Evolutionary conservation across 768 basidiomycete species (phyloP), one percentile per base, ranked within the genome.

Genomic region (Panus rudis): DNA sequence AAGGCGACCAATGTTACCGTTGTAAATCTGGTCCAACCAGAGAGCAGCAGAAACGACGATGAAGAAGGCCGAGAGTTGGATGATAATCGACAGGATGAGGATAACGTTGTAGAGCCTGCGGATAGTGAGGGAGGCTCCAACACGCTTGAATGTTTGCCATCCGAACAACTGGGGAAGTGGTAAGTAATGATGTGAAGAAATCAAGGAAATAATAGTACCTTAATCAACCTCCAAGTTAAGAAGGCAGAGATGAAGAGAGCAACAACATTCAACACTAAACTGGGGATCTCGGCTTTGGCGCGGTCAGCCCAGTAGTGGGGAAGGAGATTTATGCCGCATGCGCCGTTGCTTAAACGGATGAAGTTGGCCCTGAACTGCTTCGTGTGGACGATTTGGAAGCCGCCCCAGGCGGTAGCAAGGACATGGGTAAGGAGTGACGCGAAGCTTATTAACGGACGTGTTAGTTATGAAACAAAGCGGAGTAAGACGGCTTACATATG

Each of bases 141-240:
- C 78, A 44, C 85, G 82, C 61, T 87, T 87, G 73, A 89, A 91
- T 0, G 86, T 91, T 61, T 86, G 84, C 86, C 86, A 91, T 33
- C 87, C 84, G 58, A 85, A 90, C 13, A 71, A 55, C 83, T 85
- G 42, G 11, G 28, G 16, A 45, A 23, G 40, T 44, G 32, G 26
- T 28, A 25, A 12, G 12, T 19, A 10, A 17, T 21, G 37, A 42
- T 19, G 26, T 3, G 12, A 35, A 22, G 13, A 32, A 22, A 14
- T 7, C 32, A 10, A 26, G 45, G 12, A 27, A 7, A 19, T 28
- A 52, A 16, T 30, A 50, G 20, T 41, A 86, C 86, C 73, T 83
- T 86, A 54, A 83, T 69, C 21, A 91, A 68, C 52, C 68, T 78
- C 81, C 82, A 89, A 2, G 82, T 82, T 51, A 89, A 63, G 59